Base-by-base conservation (phyloP, 2,329 filamentous ascomycete species). In the Nemania sp. region DNA sequence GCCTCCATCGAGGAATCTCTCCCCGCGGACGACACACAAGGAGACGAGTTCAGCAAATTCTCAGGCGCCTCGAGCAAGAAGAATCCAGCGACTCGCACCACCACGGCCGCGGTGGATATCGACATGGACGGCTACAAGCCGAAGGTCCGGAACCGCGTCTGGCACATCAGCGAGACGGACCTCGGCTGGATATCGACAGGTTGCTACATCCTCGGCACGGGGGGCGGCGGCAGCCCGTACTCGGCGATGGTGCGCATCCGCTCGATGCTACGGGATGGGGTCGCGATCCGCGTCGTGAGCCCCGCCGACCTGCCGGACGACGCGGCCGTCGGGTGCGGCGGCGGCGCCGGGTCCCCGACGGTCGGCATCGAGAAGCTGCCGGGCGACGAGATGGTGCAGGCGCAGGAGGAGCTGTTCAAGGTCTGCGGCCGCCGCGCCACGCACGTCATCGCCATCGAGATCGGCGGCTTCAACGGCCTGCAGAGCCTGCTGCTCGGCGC, bases 381-480 rank as follows among this genome's bases (percentile, higher is more conserved):
- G 1, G 83, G 82, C 12, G 80, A 85, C 65, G 85, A 88, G 69
- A 79, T 83, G 67, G 74, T 80, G 42, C 72, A 84, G 50, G 76
- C 81, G 2, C 81, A 83, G 60, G 65, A 68, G 1, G 83, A 83
- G 67, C 75, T 88, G 11, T 85, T 82, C 71, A 80, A 81, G 49
- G 55, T 69, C 47, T 79, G 81, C 39, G 70, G 73, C 15, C 69
- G 50, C 25, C 52, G 71, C 1, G 79, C 83, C 20, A 82, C 85
- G 18, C 83, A 84, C 39, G 82, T 88, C 62, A 84, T 89, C 62
- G 80, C 84, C 1, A 72, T 88, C 11, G 87, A 90, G 67, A 87
- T 90, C 55, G 87, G 87, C n/a, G 87, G 87, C 6, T 81, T 81
- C 4, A 90, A 90, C 64, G 86, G 87, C 0, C 75, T 88, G 9